A percentile compares a stretch with the other conserved stretches of the same genome.
phyloP scores from a whole-genome alignment of 768 basidiomycete genomes.

The Tricholoma saponaceum region DNA sequence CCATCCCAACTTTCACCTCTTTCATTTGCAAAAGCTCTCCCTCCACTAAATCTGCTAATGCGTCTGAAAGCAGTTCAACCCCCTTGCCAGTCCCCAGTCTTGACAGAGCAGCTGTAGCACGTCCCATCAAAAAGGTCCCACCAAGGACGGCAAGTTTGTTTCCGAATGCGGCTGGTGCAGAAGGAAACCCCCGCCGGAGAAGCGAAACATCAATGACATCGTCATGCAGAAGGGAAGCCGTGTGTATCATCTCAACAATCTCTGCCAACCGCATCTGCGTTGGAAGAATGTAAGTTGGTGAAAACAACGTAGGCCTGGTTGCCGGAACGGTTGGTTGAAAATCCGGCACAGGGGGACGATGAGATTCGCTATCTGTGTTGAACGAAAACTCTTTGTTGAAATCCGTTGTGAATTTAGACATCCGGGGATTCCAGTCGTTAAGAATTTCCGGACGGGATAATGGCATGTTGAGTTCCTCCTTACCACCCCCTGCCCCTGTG shows the following conservation, averaged over 20 bases:
- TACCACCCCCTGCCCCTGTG: slow-evolving; percentile 43
- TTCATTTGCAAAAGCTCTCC: slow-evolving; percentile 89
- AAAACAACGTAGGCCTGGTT: slow-evolving; percentile 14
- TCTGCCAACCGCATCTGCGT: slow-evolving; percentile 92
- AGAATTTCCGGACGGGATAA: slow-evolving; percentile 71
- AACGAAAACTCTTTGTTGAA: slow-evolving; percentile 46
- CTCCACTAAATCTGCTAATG: slow-evolving; percentile 87
- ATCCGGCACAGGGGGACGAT: slow-evolving; percentile 25
- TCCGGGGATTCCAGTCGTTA: slow-evolving; percentile 84
- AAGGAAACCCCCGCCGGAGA: slow-evolving; percentile 71
- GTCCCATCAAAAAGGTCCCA: slow-evolving; percentile 87
- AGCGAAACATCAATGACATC: slow-evolving; percentile 87
- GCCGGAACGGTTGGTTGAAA: slow-evolving; percentile 15
- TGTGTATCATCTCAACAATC: slow-evolving; percentile 95
- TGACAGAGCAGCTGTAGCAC: slow-evolving; percentile 76
- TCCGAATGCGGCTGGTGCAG: slow-evolving; percentile 81
- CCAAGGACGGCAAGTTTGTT: slow-evolving; percentile 86
- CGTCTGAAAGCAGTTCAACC: slow-evolving; percentile 81
- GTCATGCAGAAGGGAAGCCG: slow-evolving; percentile 90
- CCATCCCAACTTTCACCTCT: slow-evolving; percentile 33
- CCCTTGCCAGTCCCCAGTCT: slow-evolving; percentile 79
- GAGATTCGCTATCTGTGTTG: slow-evolving; percentile 12
- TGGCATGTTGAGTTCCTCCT: slow-evolving; percentile 64
- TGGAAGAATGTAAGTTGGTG: slow-evolving; percentile 51
- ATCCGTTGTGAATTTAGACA: slow-evolving; percentile 56